These are phyloP conservation scores for Skeletonema tropicum DNA, from an alignment of 108 stramenopile species.

Conservation along the genomic window DNA sequence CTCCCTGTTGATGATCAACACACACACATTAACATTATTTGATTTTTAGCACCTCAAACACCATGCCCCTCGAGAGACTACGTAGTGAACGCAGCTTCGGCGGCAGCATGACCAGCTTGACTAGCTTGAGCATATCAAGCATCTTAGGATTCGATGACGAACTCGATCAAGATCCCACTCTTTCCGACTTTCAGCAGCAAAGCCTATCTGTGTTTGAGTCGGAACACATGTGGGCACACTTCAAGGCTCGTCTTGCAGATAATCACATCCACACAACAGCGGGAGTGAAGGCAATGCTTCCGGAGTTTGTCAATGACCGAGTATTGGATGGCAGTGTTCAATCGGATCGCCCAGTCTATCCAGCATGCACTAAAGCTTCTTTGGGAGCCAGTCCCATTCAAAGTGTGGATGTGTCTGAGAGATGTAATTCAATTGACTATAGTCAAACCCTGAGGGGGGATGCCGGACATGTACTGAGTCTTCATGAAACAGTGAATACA, in stretches of 20 bases:
- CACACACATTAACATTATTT: too few relatives aligned
- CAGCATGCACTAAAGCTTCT: background rate
- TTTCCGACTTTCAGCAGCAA: background rate
- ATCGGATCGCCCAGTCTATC: background rate
- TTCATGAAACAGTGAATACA: background rate
- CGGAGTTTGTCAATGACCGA: background rate
- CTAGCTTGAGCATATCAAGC: background rate
- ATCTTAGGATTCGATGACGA: background rate
- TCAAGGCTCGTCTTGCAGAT: background rate
- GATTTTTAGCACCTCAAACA: too few relatives aligned
- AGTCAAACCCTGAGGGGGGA: background rate
- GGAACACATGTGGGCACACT: slow-evolving; percentile 10
- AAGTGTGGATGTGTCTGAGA: background rate
- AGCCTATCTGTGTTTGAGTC: slow-evolving; percentile 5
- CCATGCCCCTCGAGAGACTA: background rate
- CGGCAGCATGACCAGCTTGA: background rate
- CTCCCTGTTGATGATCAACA: too few relatives aligned
- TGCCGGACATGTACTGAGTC: background rate
- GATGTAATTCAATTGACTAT: background rate
- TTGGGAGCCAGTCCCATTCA: background rate
- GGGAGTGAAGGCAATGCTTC: background rate
- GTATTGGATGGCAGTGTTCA: background rate
- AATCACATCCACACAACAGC: background rate
- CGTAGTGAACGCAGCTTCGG: background rate
- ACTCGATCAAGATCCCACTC: background rate